phyloP scores from a whole-genome alignment of 176 grass and related monocot genomes.

The Rhynchospora tenuis region DNA sequence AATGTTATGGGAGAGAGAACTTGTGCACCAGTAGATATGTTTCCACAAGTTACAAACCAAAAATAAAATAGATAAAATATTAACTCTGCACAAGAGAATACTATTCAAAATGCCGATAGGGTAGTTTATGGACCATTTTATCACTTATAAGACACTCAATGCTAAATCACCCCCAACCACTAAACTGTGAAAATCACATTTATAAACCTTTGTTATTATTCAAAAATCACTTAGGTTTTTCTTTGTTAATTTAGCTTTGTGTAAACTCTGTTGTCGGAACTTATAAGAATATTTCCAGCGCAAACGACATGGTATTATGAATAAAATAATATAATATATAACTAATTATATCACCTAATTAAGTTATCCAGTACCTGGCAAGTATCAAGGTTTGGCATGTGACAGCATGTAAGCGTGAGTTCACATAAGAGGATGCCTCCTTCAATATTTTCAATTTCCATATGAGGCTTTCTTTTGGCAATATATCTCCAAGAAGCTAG shows the following conservation, averaged over 20 bases:
- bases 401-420: conserved; percentile 77
- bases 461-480: conserved; percentile 60
- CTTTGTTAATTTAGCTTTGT: not conserved
- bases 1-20: not conserved
- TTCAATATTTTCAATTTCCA: conserved; percentile 79
- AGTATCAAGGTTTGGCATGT: conserved; percentile 69
- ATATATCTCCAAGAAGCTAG: conserved; percentile 61
- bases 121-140: no score
- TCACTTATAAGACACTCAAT: no score
- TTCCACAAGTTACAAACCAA: not conserved
- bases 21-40: not conserved
- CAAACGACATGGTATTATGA: not conserved
- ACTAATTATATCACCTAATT: not conserved
- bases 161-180: no score
- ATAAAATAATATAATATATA: not conserved
- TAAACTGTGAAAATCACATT: no score
- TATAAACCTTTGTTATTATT: not conserved
- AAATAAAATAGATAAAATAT: no score
- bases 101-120: no score
- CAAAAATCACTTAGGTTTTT: not conserved
- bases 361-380: conserved; percentile 51
- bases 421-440: conserved; percentile 54
- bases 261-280: not conserved
- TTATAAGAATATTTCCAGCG: not conserved
- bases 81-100: no score